Conservation (phyloP, 2,329 filamentous ascomycete species). For the Myrmaecium sp. region DNA sequence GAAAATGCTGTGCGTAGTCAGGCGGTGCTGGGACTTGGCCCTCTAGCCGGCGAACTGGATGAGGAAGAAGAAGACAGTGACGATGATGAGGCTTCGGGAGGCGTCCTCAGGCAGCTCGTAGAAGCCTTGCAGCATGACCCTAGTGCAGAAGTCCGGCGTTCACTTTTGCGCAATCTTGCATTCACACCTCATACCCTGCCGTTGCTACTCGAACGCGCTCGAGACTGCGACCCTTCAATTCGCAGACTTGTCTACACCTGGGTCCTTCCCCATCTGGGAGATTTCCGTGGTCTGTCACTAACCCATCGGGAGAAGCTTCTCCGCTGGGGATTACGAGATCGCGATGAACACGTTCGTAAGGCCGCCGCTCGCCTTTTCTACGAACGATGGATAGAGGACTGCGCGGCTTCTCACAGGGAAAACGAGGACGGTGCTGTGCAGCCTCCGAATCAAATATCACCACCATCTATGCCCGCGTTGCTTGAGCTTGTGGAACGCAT, state of each 20-base stretch:
- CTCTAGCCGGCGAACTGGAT: conserved; percentile 55
- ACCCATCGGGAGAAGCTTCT: conserved; percentile 91
- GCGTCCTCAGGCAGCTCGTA: conserved; percentile 66
- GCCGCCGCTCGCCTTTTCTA: conserved; percentile 79
- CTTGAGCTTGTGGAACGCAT: conserved; percentile 86
- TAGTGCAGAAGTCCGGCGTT: conserved; percentile 79
- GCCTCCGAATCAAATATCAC: conserved; percentile 26
- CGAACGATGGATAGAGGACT: conserved; percentile 96
- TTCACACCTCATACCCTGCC: conserved; percentile 68
- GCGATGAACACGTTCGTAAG: conserved; percentile 87
- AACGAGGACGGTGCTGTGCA: conserved; percentile 35
- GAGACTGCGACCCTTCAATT: conserved; percentile 74
- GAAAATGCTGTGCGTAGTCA: conserved; percentile 85
- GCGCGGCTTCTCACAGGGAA: conserved; percentile 50
- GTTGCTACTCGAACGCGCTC: conserved; percentile 74
- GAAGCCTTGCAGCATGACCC: conserved; percentile 87
- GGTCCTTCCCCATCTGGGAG: conserved; percentile 71
- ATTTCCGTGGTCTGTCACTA: conserved; percentile 84
- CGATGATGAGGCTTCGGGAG: conserved; percentile 48
- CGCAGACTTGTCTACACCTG: conserved; percentile 74
- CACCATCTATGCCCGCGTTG: conserved; percentile 56
- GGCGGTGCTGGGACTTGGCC: conserved; percentile 76
- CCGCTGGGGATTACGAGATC: conserved; percentile 83
- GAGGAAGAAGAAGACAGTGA: conserved; percentile 45
- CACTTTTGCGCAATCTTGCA: conserved; percentile 78